Base-by-base conservation (phyloP, 768 basidiomycete genomes). In the Calocera viscosa region DNA sequence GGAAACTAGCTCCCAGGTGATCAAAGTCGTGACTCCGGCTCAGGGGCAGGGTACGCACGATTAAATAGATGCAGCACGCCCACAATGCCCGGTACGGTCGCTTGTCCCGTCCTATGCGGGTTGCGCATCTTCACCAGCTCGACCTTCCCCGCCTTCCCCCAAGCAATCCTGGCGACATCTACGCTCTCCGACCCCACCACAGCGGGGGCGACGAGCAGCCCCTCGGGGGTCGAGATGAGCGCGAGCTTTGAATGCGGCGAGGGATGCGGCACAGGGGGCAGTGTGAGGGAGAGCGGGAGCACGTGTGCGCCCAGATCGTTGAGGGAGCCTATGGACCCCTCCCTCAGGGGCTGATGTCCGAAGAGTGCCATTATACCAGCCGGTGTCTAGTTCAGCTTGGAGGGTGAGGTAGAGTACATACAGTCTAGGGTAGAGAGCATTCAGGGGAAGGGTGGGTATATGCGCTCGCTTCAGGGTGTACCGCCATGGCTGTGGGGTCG, bases 221-320 rank as follows among this genome's bases (percentile, higher is more conserved):
- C 90, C 8, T 82, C 79, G 19, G 78, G 75, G 0, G 86, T 82
- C 2, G 80, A 81, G 41, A 86, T 72, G 34, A 91, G 69, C n/a
- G 82, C 82, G 43, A 93, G 83, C 68, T 84, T 80, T 53, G 86
- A 83, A 72, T 90, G 78, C 7, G 90, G 88, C 70, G 82, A 83
- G 30, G 89, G 89, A 73, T 90, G 88, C n/a, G 86, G 86, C 16
- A 87, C 75, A 1, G 89, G 82, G 10, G 89, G 86, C 22, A 89
- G 77, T 67, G 82, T 75, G 68, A 84, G 81, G 75, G 82, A 86
- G 1, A 86, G 88, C 64, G 83, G 85, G n/a, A 89, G 64, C 2
- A 3, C 65, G 26, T 33, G 65, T 14, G 40, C 39, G 35, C 53
- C 22, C 16, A 60, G 53, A 5, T 60, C 53, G 53, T 19, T 34